phyloP scores from a whole-genome alignment of 225 moss, liverwort and hornwort species.

The Asterella californica region DNA sequence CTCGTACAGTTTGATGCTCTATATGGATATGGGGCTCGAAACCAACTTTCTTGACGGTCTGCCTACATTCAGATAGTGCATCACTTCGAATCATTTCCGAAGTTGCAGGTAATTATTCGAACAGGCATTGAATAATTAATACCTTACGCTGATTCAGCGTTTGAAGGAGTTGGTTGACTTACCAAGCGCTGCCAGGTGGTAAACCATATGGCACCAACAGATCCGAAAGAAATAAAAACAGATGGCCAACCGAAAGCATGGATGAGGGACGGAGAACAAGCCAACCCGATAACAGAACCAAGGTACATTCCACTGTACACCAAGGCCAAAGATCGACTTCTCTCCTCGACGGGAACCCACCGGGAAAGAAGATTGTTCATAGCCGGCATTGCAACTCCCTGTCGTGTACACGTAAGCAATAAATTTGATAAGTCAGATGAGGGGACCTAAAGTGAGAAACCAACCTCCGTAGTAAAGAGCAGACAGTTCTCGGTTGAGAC shows the following conservation, averaged over 20 bases:
- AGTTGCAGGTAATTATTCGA: neutral
- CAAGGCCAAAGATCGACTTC: constrained; percentile 88
- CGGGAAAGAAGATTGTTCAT: constrained; percentile 96
- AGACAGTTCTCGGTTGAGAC: neutral
- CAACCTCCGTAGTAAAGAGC: neutral
- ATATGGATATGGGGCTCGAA: neutral
- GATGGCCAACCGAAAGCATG: constrained; percentile 89
- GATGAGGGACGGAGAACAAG: constrained; percentile 84
- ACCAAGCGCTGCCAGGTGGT: constrained; percentile 73
- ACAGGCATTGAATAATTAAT: no score
- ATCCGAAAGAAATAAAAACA: constrained; percentile 91
- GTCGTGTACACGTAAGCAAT: neutral
- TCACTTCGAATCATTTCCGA: neutral
- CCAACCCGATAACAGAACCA: constrained; percentile 88
- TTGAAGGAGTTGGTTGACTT: constrained; percentile 21
- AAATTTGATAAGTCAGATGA: neutral
- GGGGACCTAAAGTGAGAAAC: neutral
- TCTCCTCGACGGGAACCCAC: constrained; percentile 86
- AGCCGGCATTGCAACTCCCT: constrained; percentile 99
- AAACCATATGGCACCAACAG: constrained; percentile 86
- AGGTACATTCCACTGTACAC: constrained; percentile 99
- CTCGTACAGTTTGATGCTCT: neutral
- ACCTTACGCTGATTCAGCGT: no score
- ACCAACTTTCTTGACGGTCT: neutral
- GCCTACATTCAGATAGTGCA: neutral